Base-by-base conservation (phyloP, 441 rosid species). In the Populus hybrid region DNA sequence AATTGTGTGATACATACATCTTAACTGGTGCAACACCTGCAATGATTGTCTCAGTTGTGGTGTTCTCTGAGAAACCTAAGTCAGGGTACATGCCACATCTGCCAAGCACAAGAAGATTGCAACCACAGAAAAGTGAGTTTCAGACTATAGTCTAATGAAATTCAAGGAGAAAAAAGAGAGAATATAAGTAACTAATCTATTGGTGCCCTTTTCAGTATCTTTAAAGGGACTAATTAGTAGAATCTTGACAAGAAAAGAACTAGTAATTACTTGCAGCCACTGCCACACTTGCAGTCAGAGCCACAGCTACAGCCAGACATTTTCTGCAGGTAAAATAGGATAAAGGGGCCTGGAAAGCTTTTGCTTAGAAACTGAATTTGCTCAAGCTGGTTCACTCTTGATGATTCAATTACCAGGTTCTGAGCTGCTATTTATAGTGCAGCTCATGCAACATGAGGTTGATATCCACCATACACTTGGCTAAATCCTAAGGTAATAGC, bases 11-110 rank as follows among this genome's bases (percentile, higher is more conserved):
- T 28, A 28, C 29, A 28, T 33, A 33, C 92, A 78, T 86, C 82
- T 83, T 86, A 9, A 77, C 79, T 3, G 94, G 87, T 6, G 86
- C 87, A 81, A 90, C 85, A 6, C 92, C 93, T 0, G 76, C 29
- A 28, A 28, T 78, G 1, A 84, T 12, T 31, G 87, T 83, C 84
- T 85, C 85, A 24, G 79, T 68, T 18, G 75, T 59, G 74, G 83
- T 64, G 33, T n/a, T 78, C 88, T 90, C 92, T 1, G 83, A 26
- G 77, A 73, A 77, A 68, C 81, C 85, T 74, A 77, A 65, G 74
- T 84, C 86, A 56, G 93, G 87, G 85, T 81, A 83, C 88, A 64
- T 89, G 38, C 82, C 79, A 79, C 87, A 82, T n/a, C 94, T 90
- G 82, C 68, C 56, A 78, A 50, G 8, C 16, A 68, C 14, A 38